These are phyloP conservation scores for Apiotrichum sp. DNA, from an alignment of 1,284 basidiomycete species.

Conservation along the genomic window DNA sequence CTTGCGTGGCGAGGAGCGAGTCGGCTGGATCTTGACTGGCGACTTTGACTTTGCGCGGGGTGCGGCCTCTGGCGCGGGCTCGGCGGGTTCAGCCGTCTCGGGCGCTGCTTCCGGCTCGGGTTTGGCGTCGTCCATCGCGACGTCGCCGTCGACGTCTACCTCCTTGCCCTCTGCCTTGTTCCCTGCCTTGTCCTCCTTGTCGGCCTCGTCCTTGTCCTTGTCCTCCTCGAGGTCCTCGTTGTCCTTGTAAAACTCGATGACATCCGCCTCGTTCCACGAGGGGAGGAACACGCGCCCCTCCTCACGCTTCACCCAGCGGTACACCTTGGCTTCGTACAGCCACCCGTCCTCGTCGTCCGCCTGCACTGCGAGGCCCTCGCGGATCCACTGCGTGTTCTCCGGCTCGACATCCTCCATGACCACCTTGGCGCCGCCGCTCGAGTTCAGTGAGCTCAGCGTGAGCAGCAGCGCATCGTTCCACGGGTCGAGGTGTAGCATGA, in stretches of 20 bases:
- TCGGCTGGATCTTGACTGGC: background rate
- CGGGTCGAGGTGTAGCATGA: constrained; percentile 2
- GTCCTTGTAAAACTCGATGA: background rate
- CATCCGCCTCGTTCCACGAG: background rate
- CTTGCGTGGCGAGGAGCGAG: background rate
- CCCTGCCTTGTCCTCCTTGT: background rate
- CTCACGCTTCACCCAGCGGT: constrained; percentile 9
- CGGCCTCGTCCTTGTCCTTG: background rate
- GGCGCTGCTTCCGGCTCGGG: background rate
- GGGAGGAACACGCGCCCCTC: background rate
- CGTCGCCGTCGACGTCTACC: constrained; percentile 4
- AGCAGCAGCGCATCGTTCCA: constrained; percentile 2
- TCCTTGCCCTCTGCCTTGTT: background rate
- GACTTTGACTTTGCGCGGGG: constrained; percentile 1
- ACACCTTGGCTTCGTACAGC: constrained; percentile 2
- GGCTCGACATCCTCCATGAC: too few species aligned
- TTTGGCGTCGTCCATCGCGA: constrained; percentile 1
- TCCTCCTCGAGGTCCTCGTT: background rate
- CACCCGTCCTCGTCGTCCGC: constrained; percentile 5
- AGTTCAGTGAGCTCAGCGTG: too few species aligned
- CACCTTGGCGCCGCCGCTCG: too few species aligned
- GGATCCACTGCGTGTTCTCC: constrained; percentile 3
- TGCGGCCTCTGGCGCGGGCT: background rate
- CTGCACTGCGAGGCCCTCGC: constrained; percentile 10
- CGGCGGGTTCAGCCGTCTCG: too few species aligned